Evolutionary conservation across 2,329 filamentous ascomycete species (phyloP).

Genomic region (Paracorniculantispora psalliotae): DNA sequence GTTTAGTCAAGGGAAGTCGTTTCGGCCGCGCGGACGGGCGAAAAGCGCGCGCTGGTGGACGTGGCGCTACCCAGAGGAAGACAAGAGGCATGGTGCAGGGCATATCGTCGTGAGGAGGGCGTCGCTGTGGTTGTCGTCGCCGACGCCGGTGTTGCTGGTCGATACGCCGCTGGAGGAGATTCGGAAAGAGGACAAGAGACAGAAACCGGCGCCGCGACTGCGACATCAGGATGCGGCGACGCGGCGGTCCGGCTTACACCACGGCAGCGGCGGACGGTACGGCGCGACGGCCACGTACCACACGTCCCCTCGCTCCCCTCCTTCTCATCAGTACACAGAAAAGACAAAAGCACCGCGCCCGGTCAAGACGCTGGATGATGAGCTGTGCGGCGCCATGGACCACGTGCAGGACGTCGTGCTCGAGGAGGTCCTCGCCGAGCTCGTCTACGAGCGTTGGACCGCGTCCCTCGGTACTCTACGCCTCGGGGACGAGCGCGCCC

Average conservation of each 20-base stretch:
- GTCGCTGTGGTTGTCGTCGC: constrained; percentile 8
- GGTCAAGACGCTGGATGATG: constrained; percentile 1
- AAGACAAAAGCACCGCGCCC: background rate
- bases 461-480: constrained; percentile 16
- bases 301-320: background rate
- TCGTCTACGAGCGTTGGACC: constrained; percentile 24
- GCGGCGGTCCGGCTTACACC: background rate
- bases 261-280: background rate
- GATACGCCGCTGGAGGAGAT: background rate
- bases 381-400: background rate
- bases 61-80: constrained; percentile 15
- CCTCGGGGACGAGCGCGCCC: constrained; percentile 16
- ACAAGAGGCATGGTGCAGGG: background rate
- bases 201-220: constrained; percentile 4
- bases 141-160: background rate
- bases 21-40: constrained; percentile 1
- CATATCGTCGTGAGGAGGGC: background rate
- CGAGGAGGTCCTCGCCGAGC: constrained; percentile 19
- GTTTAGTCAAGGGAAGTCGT: constrained; percentile 4
- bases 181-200: background rate
- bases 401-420: background rate
- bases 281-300: background rate
- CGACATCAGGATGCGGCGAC: constrained; percentile 14
- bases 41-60: constrained; percentile 11
- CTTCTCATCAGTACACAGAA: background rate